These are phyloP conservation scores for Fusarium sp. DNA, from an alignment of 2,329 filamentous ascomycete species.

Conservation along the genomic window DNA sequence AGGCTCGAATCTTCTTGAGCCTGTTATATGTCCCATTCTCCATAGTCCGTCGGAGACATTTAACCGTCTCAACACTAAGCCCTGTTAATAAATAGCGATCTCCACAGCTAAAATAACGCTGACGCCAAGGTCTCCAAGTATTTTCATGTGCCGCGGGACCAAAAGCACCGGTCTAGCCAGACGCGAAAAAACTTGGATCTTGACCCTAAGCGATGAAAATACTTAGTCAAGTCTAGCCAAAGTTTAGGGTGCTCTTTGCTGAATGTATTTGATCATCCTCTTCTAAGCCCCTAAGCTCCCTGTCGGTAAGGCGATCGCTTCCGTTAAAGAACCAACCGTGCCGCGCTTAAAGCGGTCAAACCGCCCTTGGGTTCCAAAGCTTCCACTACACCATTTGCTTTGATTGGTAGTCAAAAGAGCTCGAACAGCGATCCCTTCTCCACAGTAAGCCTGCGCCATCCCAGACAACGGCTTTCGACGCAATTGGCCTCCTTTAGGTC, in stretches of 20 bases:
- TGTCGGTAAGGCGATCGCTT: neutral
- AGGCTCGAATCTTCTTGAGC: neutral
- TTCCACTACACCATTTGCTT: neutral
- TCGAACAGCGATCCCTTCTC: neutral
- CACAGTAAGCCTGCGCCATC: neutral
- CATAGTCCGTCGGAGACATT: neutral
- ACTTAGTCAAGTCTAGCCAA: neutral
- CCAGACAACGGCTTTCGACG: neutral
- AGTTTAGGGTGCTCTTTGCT: rapidly evolving
- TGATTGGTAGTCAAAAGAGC: neutral
- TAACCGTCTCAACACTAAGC: neutral
- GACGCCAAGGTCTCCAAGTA: neutral
- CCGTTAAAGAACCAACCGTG: neutral
- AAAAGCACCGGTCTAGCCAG: neutral
- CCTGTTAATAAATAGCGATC: neutral
- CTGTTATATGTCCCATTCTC: neutral
- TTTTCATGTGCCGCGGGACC: neutral
- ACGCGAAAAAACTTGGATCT: neutral
- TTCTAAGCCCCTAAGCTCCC: neutral
- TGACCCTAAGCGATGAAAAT: neutral
- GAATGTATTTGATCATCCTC: neutral
- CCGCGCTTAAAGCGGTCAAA: neutral
- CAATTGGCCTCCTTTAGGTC: neutral
- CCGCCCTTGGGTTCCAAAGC: neutral
- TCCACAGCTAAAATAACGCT: neutral